Conservation (phyloP, 2,329 filamentous ascomycete genomes). For the Phoma sp. region DNA sequence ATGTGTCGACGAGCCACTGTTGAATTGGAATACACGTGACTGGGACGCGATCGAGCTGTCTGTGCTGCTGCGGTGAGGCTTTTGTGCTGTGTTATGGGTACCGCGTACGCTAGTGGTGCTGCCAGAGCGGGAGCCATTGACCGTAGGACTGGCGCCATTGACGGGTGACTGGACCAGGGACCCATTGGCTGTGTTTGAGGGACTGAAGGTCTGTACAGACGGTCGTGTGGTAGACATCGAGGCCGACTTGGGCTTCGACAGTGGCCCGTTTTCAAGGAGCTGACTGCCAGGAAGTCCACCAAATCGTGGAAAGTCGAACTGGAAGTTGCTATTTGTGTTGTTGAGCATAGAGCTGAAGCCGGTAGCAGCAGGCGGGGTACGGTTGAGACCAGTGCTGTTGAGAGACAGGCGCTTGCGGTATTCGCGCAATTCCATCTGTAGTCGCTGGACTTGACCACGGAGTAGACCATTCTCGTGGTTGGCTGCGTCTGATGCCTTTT, state of each 20-base stretch:
- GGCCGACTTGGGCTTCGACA: slow-evolving; percentile 40
- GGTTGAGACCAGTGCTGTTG: slow-evolving; percentile 56
- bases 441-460: slow-evolving; percentile 84
- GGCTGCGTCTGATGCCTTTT: slow-evolving; percentile 81
- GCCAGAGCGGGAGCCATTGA: slow-evolving; percentile 42
- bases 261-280: slow-evolving; percentile 58
- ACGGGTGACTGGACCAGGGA: slow-evolving; percentile 37
- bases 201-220: slow-evolving; percentile 46
- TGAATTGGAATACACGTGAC: slow-evolving; percentile 59
- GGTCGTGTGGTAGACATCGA: slow-evolving; percentile 39
- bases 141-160: slow-evolving; percentile 40
- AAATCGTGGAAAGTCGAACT: slow-evolving; percentile 96
- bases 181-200: slow-evolving; percentile 37
- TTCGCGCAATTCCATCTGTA: slow-evolving; percentile 84
- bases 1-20: slow-evolving; percentile 54
- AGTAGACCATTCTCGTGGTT: slow-evolving; percentile 86
- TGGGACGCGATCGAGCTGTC: slow-evolving; percentile 51
- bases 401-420: slow-evolving; percentile 86
- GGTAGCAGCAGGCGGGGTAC: slow-evolving; percentile 55
- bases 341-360: slow-evolving; percentile 55
- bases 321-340: slow-evolving; percentile 73
- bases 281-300: slow-evolving; percentile 66
- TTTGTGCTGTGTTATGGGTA: slow-evolving; percentile 24
- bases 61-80: slow-evolving; percentile 43
- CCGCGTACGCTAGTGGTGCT: slow-evolving; percentile 37